A percentile compares a stretch with the other conserved stretches of the same genome.
Conservation (phyloP, 2,329 filamentous ascomycete genomes). For the Verticillium dahliae region DNA sequence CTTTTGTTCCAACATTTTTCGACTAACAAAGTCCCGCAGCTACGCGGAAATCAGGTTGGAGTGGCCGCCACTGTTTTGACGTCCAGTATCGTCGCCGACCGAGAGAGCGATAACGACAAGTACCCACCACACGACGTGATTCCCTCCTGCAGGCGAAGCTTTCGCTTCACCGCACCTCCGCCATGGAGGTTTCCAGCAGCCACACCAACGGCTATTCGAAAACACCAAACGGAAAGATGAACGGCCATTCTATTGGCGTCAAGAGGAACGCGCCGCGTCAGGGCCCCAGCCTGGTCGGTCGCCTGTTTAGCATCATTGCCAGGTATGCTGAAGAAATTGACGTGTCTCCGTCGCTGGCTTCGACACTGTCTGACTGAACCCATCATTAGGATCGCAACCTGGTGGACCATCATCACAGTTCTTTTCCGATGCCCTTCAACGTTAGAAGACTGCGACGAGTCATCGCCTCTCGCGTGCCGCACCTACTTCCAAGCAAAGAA, state of each 20-base stretch:
- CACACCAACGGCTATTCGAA: constrained; percentile 22
- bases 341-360: background rate
- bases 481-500: constrained; percentile 67
- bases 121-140: background rate
- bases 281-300: constrained; percentile 24
- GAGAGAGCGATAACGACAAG: background rate
- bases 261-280: constrained; percentile 20
- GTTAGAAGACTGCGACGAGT: constrained; percentile 58
- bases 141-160: background rate
- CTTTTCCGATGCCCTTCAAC: constrained; percentile 76
- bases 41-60: background rate
- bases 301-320: constrained; percentile 42
- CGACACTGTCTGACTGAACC: background rate
- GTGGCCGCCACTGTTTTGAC: background rate
- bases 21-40: background rate
- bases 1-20: background rate
- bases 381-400: constrained; percentile 61
- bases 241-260: constrained; percentile 25
- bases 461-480: constrained; percentile 73
- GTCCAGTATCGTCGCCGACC: background rate
- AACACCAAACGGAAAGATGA: constrained; percentile 13
- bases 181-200: constrained; percentile 35
- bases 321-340: constrained; percentile 35
- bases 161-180: constrained; percentile 8
- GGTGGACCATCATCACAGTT: constrained; percentile 78